Conservation (phyloP, 2,329 filamentous ascomycete genomes). For the Ceratocystiopsis sp. region DNA sequence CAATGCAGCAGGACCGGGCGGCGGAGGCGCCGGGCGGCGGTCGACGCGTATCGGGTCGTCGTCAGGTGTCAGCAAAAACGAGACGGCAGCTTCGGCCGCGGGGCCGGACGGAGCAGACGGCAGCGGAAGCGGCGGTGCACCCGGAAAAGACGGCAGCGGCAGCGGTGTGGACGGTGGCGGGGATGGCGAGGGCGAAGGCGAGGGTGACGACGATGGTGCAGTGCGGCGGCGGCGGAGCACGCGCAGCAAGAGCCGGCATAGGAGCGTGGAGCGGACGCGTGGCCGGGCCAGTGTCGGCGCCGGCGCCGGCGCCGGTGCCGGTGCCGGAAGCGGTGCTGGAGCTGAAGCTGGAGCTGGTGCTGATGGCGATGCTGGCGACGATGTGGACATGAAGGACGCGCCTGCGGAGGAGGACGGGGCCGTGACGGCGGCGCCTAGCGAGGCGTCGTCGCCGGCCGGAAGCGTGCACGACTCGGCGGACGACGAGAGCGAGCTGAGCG, state of each 20-base stretch:
- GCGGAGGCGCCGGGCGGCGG: slow-evolving; percentile 5
- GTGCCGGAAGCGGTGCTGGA: too few relatives aligned
- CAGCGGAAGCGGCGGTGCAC: too few relatives aligned
- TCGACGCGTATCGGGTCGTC: slow-evolving; percentile 30
- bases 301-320: too few relatives aligned
- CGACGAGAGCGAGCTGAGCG: slow-evolving; percentile 53
- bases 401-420: slow-evolving; percentile 14
- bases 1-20: background rate
- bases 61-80: slow-evolving; percentile 26
- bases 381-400: slow-evolving; percentile 12
- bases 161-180: slow-evolving; percentile 2
- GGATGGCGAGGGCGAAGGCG: slow-evolving; percentile 17
- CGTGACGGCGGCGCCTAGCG: slow-evolving; percentile 14
- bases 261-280: slow-evolving; percentile 5
- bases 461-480: slow-evolving; percentile 50
- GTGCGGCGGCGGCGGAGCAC: slow-evolving; percentile 14
- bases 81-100: slow-evolving; percentile 2
- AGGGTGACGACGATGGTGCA: slow-evolving; percentile 8
- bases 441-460: slow-evolving; percentile 33
- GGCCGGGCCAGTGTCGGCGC: too few relatives aligned
- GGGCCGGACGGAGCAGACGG: too few relatives aligned
- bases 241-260: slow-evolving; percentile 9
- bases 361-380: slow-evolving; percentile 5
- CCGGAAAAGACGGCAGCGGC: slow-evolving; percentile 22
- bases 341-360: too few relatives aligned